Base-by-base conservation (phyloP, 352 stramenopile species). In the Aphanomyces stellatus region DNA sequence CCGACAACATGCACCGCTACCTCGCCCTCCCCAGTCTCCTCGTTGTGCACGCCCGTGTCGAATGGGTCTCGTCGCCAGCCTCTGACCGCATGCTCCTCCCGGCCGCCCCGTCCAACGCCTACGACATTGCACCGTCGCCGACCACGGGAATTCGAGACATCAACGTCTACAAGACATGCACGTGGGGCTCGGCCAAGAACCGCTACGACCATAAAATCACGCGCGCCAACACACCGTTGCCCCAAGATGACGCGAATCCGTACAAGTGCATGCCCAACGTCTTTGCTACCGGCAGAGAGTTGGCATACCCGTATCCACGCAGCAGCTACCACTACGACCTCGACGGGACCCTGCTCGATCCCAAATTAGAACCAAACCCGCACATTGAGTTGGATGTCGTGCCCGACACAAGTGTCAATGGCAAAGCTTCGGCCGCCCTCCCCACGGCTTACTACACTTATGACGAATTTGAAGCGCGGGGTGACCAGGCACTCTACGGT, bases 261-360 rank as follows among this genome's bases (percentile, higher is more conserved):
- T n/a, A n/a, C n/a, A n/a, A n/a, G n/a, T 57, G 49, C 30, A 34
- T 57, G 17, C 49, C 49, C 25, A 57, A 57, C 28, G 25, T 57
- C 13, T 57, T 57, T 57, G 49, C 49, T 19, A 7, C 8, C 30
- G 30, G 30, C 30, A 5, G 8, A 6, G 19, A 13, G 7, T 37
- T 57, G 49, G 22, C 22, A 19, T 57, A 34, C 33, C 49, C 49
- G n/a, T 57, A 57, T 30, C 49, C 49, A 15, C 49, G 27, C 6
- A 57, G 49, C 25, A 35, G 22, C 25, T 57, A 57, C 49, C 49
- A 57, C 19, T 57, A 57, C 49, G 49, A 57, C n/a, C 25, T 57
- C 19, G 49, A 46, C 0, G n/a, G n/a, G 13, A 19, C 37, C n/a
- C 37, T n/a, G 11, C 11, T 46, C 37, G 37, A n/a, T 11, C 37